phyloP scores from a whole-genome alignment of 768 basidiomycete species.

The Lanmaoa pseudosensibilis region DNA sequence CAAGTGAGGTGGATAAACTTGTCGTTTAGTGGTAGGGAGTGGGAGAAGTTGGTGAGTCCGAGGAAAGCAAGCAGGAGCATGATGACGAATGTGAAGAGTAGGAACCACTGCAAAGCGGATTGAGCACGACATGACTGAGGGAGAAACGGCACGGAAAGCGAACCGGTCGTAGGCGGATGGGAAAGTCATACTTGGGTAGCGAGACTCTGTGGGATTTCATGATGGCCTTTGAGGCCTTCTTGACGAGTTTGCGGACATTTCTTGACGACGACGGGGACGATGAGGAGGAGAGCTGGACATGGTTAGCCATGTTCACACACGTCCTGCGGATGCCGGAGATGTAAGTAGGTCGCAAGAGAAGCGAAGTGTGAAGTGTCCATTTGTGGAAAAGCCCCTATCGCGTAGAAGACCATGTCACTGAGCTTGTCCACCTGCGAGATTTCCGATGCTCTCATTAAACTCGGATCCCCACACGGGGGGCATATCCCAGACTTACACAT shows the following conservation, averaged over 20 bases:
- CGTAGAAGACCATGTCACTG: no score
- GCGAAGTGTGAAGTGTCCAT: background rate
- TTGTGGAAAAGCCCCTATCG: conserved; percentile 8
- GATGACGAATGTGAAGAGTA: conserved; percentile 65
- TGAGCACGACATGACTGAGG: conserved; percentile 5
- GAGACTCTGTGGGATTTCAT: conserved; percentile 71
- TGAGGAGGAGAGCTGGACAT: conserved; percentile 10
- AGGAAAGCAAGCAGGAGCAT: conserved; percentile 73
- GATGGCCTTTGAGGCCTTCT: conserved; percentile 51
- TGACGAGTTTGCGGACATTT: conserved; percentile 37
- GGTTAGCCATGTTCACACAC: conserved; percentile 12
- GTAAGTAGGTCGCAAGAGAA: background rate
- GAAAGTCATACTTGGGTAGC: conserved; percentile 67
- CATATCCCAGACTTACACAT: conserved; percentile 75
- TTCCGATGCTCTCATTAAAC: conserved; percentile 86
- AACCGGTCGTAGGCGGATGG: conserved; percentile 72
- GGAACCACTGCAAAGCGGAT: conserved; percentile 64
- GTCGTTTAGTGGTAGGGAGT: conserved; percentile 69
- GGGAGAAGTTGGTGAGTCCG: conserved; percentile 72
- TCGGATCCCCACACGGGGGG: conserved; percentile 70
- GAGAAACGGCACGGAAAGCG: conserved; percentile 13
- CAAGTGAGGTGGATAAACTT: conserved; percentile 80
- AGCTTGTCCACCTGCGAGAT: conserved; percentile 78
- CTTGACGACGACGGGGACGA: conserved; percentile 11
- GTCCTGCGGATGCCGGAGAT: background rate